Conservation (phyloP, 1,139 yeast species). For the Taphrina communis region DNA sequence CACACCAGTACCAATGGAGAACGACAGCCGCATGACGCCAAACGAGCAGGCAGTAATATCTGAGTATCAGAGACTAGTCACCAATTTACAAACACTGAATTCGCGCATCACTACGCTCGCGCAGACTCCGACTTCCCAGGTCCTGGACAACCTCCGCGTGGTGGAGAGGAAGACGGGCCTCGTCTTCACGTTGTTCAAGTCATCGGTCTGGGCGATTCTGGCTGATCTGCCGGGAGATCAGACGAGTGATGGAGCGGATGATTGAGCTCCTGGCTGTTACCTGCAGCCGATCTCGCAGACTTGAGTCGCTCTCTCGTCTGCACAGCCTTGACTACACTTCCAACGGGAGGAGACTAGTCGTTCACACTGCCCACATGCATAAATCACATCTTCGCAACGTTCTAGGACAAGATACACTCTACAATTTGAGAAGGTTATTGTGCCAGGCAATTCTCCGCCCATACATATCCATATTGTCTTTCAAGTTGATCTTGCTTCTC, state of each 20-base stretch:
- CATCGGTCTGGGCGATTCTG: constrained; percentile 57
- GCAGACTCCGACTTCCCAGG: constrained; percentile 51
- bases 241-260: constrained; percentile 20
- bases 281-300: not conserved
- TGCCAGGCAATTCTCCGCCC: no score
- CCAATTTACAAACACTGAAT: constrained; percentile 46
- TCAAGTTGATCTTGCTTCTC: no score
- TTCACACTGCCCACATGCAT: no score
- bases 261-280: constrained; percentile 2
- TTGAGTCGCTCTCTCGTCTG: not conserved
- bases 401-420: no score
- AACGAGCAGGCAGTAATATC: constrained; percentile 33
- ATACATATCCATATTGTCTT: no score
- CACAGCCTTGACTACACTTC: no score
- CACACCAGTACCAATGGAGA: not conserved
- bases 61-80: constrained; percentile 36
- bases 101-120: constrained; percentile 45
- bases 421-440: no score
- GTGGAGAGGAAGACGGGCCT: constrained; percentile 64
- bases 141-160: constrained; percentile 59
- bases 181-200: constrained; percentile 65
- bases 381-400: no score
- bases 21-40: constrained; percentile 22
- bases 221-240: constrained; percentile 41
- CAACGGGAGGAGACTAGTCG: no score